These are phyloP conservation scores for Triangularia verruculosa DNA, from an alignment of 2,329 filamentous ascomycete species.

Conservation along the genomic window DNA sequence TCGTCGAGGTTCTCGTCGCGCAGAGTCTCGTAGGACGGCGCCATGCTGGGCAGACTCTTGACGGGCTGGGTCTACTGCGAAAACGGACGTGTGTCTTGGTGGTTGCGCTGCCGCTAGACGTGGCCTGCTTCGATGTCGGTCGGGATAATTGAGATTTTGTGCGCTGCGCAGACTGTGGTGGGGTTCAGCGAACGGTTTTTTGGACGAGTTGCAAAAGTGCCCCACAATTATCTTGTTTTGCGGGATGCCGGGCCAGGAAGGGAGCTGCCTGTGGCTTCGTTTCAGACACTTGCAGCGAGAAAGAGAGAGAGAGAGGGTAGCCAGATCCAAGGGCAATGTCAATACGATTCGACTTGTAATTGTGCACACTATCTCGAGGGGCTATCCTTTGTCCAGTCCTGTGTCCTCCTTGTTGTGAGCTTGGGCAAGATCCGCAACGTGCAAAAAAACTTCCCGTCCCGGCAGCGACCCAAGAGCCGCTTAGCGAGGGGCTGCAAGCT, in stretches of 20 bases:
- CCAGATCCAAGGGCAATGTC: not conserved
- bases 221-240: conserved; percentile 17
- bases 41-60: conserved; percentile 62
- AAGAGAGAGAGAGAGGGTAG: not conserved
- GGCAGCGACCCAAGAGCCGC: not conserved
- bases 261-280: not conserved
- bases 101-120: conserved; percentile 24
- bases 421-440: not conserved
- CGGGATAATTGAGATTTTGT: conserved; percentile 30
- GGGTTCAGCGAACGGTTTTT: conserved; percentile 24
- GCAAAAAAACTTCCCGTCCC: not conserved
- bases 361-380: not conserved
- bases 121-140: conserved; percentile 23
- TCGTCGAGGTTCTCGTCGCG: conserved; percentile 84
- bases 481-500: conserved; percentile 6
- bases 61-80: conserved; percentile 12
- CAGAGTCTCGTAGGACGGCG: conserved; percentile 88
- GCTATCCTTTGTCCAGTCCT: not conserved
- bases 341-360: not conserved
- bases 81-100: conserved; percentile 17
- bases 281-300: not conserved
- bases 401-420: not conserved
- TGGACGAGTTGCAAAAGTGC: conserved; percentile 14
- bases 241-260: not conserved
- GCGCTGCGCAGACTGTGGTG: conserved; percentile 29